phyloP scores from a whole-genome alignment of 2,329 filamentous ascomycete species.

The Ophiostoma novo-ulmi region DNA sequence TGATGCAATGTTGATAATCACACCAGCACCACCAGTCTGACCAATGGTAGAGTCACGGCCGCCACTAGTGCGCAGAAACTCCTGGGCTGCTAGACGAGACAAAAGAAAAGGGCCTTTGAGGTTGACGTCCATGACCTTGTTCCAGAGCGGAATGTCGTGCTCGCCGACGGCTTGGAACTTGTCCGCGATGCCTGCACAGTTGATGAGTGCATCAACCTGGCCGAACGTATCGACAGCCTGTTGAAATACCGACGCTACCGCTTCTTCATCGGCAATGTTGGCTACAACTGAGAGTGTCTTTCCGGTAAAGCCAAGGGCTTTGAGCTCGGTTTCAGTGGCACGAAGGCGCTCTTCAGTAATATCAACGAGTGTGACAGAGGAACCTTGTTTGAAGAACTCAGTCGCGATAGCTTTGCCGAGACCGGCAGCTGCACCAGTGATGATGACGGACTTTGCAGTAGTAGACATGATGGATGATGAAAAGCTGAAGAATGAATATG shows the following conservation, averaged over 20 bases:
- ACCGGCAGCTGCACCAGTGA: neutral
- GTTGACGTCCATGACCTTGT: conserved; percentile 52
- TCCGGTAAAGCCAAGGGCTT: neutral
- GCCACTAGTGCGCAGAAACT: neutral
- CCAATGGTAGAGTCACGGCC: neutral
- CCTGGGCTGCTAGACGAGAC: neutral
- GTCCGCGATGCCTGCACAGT: conserved; percentile 56
- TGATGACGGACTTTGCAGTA: neutral
- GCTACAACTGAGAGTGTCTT: neutral
- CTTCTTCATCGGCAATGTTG: conserved; percentile 1
- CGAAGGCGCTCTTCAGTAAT: neutral
- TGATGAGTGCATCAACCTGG: conserved; percentile 51
- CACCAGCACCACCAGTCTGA: neutral
- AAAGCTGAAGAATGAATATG: neutral
- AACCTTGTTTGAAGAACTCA: neutral
- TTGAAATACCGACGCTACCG: neutral
- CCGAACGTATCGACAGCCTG: conserved; percentile 27
- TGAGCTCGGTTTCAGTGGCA: neutral
- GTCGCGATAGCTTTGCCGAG: neutral
- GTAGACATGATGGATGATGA: neutral
- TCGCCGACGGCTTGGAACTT: conserved; percentile 49
- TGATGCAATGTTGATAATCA: neutral
- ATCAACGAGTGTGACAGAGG: neutral
- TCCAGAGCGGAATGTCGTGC: conserved; percentile 45
- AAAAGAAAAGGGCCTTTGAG: conserved; percentile 49